A percentile compares a stretch with the other conserved stretches of the same genome.
These are phyloP conservation scores for Debaryomyces psychrophilus DNA, from an alignment of 1,139 yeast genomes.

Conservation along the genomic window DNA sequence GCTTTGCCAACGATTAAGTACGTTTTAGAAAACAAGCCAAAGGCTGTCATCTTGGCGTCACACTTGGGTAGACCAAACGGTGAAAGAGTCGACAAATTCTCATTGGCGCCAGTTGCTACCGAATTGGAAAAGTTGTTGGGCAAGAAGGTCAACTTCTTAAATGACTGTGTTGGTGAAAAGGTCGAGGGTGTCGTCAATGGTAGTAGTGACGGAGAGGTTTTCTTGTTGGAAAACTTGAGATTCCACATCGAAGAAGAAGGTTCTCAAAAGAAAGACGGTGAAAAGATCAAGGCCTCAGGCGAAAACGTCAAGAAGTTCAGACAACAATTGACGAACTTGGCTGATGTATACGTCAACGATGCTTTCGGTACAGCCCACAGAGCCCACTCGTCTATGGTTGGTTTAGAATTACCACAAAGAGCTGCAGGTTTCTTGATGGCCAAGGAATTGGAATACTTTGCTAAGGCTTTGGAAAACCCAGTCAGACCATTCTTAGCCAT, in stretches of 20 bases:
- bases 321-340: constrained; percentile 80
- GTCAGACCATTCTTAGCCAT: constrained; percentile 96
- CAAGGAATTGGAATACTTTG: constrained; percentile 93
- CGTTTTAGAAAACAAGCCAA: constrained; percentile 86
- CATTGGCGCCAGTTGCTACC: constrained; percentile 86
- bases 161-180: constrained; percentile 86
- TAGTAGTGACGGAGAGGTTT: constrained; percentile 71
- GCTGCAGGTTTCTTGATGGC: constrained; percentile 98
- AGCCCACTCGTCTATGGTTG: constrained; percentile 99
- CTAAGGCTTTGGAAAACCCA: constrained; percentile 97
- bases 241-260: constrained; percentile 98
- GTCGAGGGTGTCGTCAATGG: constrained; percentile 75
- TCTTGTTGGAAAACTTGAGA: constrained; percentile 92
- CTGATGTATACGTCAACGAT: constrained; percentile 95
- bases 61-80: constrained; percentile 99
- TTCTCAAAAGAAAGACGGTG: constrained; percentile 78
- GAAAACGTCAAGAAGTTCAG: constrained; percentile 86
- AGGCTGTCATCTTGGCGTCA: constrained; percentile 87
- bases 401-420: constrained; percentile 87
- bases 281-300: constrained; percentile 85
- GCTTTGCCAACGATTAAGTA: constrained; percentile 96
- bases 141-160: constrained; percentile 70
- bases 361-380: constrained; percentile 99
- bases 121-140: constrained; percentile 78
- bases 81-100: constrained; percentile 76